These are phyloP conservation scores for Candida mattraensis DNA, from an alignment of 805 yeast genomes.

Conservation along the genomic window DNA sequence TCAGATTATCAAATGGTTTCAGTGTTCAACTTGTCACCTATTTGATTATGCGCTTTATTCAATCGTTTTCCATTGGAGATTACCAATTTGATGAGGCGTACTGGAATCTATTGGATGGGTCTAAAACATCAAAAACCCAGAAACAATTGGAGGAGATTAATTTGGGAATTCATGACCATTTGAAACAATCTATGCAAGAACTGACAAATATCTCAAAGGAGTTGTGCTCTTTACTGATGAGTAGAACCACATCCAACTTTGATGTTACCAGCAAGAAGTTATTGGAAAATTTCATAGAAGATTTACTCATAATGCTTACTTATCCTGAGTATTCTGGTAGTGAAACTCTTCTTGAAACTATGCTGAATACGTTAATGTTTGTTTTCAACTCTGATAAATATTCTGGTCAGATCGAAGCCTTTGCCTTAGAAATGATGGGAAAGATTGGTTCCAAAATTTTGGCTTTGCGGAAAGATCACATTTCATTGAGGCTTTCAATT, in stretches of 20 bases:
- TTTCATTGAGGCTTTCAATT: constrained; percentile 4
- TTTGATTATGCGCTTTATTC: constrained; percentile 45
- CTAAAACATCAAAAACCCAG: constrained; percentile 11
- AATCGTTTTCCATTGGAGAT: constrained; percentile 17
- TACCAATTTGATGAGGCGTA: constrained; percentile 24
- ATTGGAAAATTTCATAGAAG: constrained; percentile 57
- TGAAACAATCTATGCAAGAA: constrained; percentile 12
- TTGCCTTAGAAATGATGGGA: constrained; percentile 62
- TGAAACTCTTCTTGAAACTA: constrained; percentile 46
- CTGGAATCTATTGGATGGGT: constrained; percentile 19
- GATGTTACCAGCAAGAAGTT: constrained; percentile 35
- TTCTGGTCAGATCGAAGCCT: constrained; percentile 45
- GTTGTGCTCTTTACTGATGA: constrained; percentile 32
- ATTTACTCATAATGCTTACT: constrained; percentile 48
- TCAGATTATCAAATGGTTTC: constrained; percentile 42
- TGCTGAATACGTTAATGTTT: constrained; percentile 44
- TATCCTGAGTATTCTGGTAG: constrained; percentile 65
- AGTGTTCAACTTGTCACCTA: constrained; percentile 50
- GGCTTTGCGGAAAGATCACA: constrained; percentile 27
- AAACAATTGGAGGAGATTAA: constrained; percentile 12
- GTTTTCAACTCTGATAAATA: constrained; percentile 40
- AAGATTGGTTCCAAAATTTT: constrained; percentile 53
- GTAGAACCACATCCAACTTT: constrained; percentile 33
- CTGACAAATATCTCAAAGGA: constrained; percentile 23
- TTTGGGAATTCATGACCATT: constrained; percentile 8